Conservation (phyloP, 768 basidiomycete species). For the Calocera cornea region DNA sequence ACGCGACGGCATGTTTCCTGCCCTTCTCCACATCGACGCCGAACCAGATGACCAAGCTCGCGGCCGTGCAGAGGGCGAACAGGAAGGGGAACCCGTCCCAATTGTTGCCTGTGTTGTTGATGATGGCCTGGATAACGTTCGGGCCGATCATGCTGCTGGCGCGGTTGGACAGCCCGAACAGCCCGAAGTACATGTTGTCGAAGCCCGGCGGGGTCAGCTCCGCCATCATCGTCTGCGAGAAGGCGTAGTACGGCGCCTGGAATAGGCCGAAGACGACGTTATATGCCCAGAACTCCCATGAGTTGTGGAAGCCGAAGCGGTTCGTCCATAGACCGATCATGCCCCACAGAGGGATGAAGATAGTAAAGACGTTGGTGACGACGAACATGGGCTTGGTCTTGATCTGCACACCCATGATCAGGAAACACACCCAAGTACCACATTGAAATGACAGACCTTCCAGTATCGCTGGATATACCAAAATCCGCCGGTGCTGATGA, state of each 20-base stretch:
- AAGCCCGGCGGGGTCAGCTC: constrained; percentile 79
- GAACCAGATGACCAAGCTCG: constrained; percentile 68
- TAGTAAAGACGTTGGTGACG: constrained; percentile 60
- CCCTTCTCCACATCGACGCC: constrained; percentile 51
- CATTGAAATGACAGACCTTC: constrained; percentile 29
- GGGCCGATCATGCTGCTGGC: constrained; percentile 81
- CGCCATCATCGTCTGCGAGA: constrained; percentile 30
- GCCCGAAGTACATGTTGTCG: constrained; percentile 81
- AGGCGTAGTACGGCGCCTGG: constrained; percentile 80
- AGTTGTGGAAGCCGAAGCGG: constrained; percentile 70
- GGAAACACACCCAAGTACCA: too few relatives aligned
- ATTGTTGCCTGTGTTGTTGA: constrained; percentile 51
- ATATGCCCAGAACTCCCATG: constrained; percentile 85
- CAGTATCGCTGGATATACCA: constrained; percentile 73
- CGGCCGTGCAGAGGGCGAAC: constrained; percentile 52
- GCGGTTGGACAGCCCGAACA: constrained; percentile 72
- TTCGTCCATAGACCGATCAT: constrained; percentile 75
- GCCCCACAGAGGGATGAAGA: constrained; percentile 68
- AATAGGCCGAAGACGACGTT: constrained; percentile 68
- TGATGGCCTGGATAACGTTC: constrained; percentile 73
- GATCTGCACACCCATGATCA: constrained; percentile 24
- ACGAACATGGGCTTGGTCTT: constrained; percentile 73
- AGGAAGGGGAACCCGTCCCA: constrained; percentile 80
- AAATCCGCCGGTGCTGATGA: constrained; percentile 53
- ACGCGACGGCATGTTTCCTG: constrained; percentile 41